A percentile compares a stretch with the other conserved stretches of the same genome.
Conservation (phyloP, 2,329 filamentous ascomycete species). For the Thelonectria discophora region DNA sequence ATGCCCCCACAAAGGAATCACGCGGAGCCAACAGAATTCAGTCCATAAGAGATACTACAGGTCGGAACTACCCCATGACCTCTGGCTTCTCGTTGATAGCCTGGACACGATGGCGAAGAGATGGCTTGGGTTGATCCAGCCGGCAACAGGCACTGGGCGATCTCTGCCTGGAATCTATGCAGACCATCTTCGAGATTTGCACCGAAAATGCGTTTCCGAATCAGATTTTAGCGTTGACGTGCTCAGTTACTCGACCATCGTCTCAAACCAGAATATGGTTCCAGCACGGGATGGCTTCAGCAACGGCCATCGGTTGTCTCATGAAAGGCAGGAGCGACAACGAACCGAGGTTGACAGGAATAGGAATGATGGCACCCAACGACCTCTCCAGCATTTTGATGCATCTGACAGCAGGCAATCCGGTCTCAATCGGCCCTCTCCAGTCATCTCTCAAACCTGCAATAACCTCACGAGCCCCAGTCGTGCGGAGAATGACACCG, state of each 20-base stretch:
- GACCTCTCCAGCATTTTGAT: too few species aligned
- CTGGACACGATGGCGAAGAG: slow-evolving; percentile 14
- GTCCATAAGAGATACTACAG: slow-evolving; percentile 20
- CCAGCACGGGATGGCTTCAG: background rate
- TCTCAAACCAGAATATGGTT: slow-evolving; percentile 11
- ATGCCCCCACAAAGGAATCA: background rate
- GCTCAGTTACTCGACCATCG: slow-evolving; percentile 14
- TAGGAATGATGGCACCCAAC: too few species aligned
- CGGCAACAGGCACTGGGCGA: background rate
- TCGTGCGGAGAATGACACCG: background rate
- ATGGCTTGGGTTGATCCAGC: slow-evolving; percentile 14
- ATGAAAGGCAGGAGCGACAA: background rate
- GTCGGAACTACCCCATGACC: slow-evolving; percentile 10
- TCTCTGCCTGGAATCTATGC: slow-evolving; percentile 19
- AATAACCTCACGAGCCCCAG: background rate
- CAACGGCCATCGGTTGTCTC: background rate
- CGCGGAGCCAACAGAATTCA: background rate
- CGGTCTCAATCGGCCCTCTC: too few species aligned
- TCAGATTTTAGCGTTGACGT: slow-evolving; percentile 16
- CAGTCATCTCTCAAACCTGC: background rate
- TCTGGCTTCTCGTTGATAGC: slow-evolving; percentile 16
- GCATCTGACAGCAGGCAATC: too few species aligned
- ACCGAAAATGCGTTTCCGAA: slow-evolving; percentile 12
- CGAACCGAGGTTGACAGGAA: background rate
- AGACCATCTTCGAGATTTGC: slow-evolving; percentile 15